Conservation (phyloP, 2,329 filamentous ascomycete genomes). For the Arthrinium phaeospermum region DNA sequence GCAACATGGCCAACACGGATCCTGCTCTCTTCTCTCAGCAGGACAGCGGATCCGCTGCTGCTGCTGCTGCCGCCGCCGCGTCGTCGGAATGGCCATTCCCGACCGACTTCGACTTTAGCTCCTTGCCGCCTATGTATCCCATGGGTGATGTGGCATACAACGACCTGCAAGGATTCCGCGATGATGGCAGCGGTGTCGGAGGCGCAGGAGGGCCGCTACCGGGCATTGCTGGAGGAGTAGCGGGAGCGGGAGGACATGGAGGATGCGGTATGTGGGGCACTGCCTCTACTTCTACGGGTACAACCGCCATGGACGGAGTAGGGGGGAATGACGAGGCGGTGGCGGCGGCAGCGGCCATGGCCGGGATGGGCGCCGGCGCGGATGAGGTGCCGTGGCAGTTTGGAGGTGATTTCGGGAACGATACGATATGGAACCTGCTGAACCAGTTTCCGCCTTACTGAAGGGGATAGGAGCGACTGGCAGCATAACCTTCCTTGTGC, state of each 20-base stretch:
- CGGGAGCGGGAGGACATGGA: background rate
- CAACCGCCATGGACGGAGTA: background rate
- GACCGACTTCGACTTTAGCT: slow-evolving; percentile 53
- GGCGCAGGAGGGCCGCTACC: slow-evolving; percentile 31
- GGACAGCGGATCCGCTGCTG: background rate
- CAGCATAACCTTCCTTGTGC: background rate
- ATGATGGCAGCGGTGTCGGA: slow-evolving; percentile 27
- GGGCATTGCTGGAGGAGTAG: slow-evolving; percentile 21
- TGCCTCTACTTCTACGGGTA: background rate
- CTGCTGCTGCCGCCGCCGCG: background rate
- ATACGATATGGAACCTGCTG: slow-evolving; percentile 62
- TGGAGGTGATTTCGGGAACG: slow-evolving; percentile 59
- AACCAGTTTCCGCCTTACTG: slow-evolving; percentile 51
- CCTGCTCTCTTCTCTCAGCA: background rate
- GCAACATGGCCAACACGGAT: slow-evolving; percentile 8
- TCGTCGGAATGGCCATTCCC: slow-evolving; percentile 48
- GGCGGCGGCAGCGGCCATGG: slow-evolving; percentile 18
- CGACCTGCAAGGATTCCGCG: slow-evolving; percentile 53
- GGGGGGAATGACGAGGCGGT: slow-evolving; percentile 20
- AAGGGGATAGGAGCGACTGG: background rate
- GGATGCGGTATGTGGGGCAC: slow-evolving; percentile 22
- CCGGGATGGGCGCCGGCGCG: slow-evolving; percentile 27
- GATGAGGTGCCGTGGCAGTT: slow-evolving; percentile 53
- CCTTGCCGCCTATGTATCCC: slow-evolving; percentile 61
- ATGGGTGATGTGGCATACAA: slow-evolving; percentile 64